Evolutionary conservation across 2,329 filamentous ascomycete genomes (phyloP).

Genomic region (Fusarium algeriense): DNA sequence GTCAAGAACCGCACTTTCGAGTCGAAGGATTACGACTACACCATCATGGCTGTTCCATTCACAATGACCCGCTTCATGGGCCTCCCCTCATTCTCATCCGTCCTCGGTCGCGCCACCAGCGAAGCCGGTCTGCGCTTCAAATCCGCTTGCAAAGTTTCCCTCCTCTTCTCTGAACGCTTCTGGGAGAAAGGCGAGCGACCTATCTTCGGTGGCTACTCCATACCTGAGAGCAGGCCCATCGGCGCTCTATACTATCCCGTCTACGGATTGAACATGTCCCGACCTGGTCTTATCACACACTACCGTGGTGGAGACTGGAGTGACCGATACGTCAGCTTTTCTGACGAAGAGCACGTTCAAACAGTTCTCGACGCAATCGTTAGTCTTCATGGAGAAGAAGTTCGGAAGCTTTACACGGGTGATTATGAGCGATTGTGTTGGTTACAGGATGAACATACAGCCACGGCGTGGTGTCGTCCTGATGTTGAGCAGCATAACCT

Average conservation of each 20-base stretch:
- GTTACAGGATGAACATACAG: conserved; percentile 17
- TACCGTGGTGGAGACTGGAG: conserved; percentile 61
- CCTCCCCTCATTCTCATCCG: conserved; percentile 55
- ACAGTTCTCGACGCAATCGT: conserved; percentile 20
- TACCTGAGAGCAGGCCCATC: conserved; percentile 68
- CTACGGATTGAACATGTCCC: conserved; percentile 73
- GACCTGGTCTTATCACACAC: conserved; percentile 71
- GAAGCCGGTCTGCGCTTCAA: conserved; percentile 27
- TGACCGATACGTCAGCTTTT: conserved; percentile 3
- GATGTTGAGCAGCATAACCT: conserved; percentile 74
- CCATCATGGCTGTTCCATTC: conserved; percentile 74
- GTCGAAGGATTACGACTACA: conserved; percentile 70
- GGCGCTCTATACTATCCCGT: conserved; percentile 75
- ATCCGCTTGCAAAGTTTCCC: conserved; percentile 57
- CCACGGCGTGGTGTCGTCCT: conserved; percentile 69
- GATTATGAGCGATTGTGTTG: conserved; percentile 28
- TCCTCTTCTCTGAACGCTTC: conserved; percentile 70
- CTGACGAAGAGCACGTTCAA: conserved; percentile 51
- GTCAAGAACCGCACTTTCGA: conserved; percentile 57
- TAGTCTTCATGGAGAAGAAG: conserved; percentile 14
- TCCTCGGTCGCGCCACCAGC: conserved; percentile 14
- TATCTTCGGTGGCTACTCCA: conserved; percentile 74
- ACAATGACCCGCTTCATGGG: conserved; percentile 72
- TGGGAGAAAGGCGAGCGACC: conserved; percentile 64
- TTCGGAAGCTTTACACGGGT: not conserved